Evolutionary conservation across 306 rosid species (phyloP).

Genomic region (Fragaria iinumae): DNA sequence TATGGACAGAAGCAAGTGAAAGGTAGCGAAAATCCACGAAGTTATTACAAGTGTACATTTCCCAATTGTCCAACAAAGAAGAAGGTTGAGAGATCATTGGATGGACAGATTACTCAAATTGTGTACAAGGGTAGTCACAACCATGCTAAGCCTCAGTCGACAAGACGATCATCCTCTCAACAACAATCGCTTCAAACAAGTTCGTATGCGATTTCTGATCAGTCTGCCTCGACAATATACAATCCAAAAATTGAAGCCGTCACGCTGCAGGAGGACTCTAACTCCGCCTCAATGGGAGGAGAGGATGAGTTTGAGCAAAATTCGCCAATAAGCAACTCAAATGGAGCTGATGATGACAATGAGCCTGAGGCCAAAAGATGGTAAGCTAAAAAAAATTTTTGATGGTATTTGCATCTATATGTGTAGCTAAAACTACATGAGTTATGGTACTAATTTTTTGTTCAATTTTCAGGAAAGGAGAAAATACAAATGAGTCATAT

Average conservation of each 20-base stretch:
- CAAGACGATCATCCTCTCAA: conserved; percentile 51
- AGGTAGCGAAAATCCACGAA: conserved; percentile 90
- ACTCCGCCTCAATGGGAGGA: conserved; percentile 65
- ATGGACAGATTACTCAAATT: conserved; percentile 88
- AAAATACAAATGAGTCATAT: conserved; percentile 53
- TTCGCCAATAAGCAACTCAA: conserved; percentile 57
- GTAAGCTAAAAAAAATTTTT: conserved; percentile 29
- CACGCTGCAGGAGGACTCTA: conserved; percentile 62
- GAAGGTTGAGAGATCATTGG: conserved; percentile 81
- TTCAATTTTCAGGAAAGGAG: conserved; percentile 65
- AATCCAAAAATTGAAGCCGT: conserved; percentile 35
- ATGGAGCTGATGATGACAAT: conserved; percentile 48
- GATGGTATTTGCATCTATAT: not conserved
- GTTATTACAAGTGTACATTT: conserved; percentile 85
- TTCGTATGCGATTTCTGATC: conserved; percentile 58
- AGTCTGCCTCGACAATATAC: conserved; percentile 44
- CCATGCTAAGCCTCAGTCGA: conserved; percentile 81
- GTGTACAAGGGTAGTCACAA: conserved; percentile 89
- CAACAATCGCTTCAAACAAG: conserved; percentile 32
- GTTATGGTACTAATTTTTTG: conserved; percentile 13
- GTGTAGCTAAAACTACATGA: conserved; percentile 8
- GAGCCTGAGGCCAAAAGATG: conserved; percentile 84
- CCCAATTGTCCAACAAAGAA: conserved; percentile 72
- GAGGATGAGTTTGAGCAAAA: conserved; percentile 72
- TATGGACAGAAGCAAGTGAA: conserved; percentile 96